These are phyloP conservation scores for Pseudognaphalium luteoalbum DNA, from an alignment of 129 eudicot species.

Conservation along the genomic window DNA sequence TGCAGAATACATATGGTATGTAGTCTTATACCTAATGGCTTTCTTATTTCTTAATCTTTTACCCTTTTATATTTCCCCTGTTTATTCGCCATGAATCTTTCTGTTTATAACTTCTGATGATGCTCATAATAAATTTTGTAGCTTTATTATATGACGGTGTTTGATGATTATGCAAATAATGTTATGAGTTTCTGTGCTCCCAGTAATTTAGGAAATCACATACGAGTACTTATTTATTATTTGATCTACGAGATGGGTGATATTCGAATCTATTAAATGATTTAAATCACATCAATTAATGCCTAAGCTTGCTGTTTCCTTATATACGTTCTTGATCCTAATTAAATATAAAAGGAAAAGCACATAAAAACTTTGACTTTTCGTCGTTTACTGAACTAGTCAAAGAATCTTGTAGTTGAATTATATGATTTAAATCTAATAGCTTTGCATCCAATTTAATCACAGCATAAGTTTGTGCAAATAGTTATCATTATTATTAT, in stretches of 20 bases:
- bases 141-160: background rate
- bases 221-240: background rate
- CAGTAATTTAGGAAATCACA: background rate
- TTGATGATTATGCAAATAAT: background rate
- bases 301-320: conserved; percentile 16
- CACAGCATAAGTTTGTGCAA: background rate
- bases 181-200: background rate
- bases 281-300: background rate
- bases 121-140: background rate
- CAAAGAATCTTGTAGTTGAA: conserved; percentile 1
- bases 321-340: conserved; percentile 8
- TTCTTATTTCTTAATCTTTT: conserved; percentile 5
- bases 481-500: no score
- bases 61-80: background rate
- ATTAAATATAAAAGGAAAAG: background rate
- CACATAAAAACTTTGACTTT: conserved; percentile 1
- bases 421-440: conserved; percentile 16
- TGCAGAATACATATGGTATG: conserved; percentile 83
- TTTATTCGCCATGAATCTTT: background rate
- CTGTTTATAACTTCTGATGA: background rate
- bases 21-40: background rate
- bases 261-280: conserved; percentile 2
- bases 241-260: background rate
- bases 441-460: background rate
- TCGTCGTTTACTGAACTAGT: conserved; percentile 18